Conservation (phyloP, 1,284 basidiomycete genomes). For the Cryptococcus sp. region DNA sequence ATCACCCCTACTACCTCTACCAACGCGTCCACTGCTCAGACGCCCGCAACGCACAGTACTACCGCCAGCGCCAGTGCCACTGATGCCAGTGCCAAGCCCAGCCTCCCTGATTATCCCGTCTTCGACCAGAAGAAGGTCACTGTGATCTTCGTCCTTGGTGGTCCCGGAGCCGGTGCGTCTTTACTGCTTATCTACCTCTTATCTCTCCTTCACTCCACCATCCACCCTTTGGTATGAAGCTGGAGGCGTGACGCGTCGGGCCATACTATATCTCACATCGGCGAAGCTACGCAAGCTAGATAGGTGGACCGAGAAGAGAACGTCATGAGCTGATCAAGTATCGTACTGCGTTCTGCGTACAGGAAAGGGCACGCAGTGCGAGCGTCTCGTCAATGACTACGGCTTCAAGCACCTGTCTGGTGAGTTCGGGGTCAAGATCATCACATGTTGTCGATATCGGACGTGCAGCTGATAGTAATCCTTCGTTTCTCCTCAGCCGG, state of each 20-base stretch:
- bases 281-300: no score
- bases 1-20: constrained; percentile 6
- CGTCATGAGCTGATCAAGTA: not conserved
- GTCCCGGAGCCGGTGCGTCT: constrained; percentile 83
- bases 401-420: constrained; percentile 93
- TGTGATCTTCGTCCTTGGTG: constrained; percentile 95
- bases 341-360: constrained; percentile 12
- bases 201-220: not conserved
- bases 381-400: constrained; percentile 81
- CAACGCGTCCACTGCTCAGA: constrained; percentile 8
- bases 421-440: constrained; percentile 45
- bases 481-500: constrained; percentile 66
- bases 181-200: not conserved
- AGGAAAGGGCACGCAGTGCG: constrained; percentile 98
- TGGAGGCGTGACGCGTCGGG: not conserved
- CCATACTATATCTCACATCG: not conserved
- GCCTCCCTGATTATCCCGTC: constrained; percentile 48
- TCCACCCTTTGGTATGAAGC: not conserved
- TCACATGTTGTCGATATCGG: not conserved
- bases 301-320: no score
- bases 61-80: constrained; percentile 5
- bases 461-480: not conserved
- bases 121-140: constrained; percentile 78
- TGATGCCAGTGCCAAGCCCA: constrained; percentile 13
- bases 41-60: constrained; percentile 3